Percentiles rank a stretch among this genome's conserved stretches.
Conservation (phyloP, 495 filamentous ascomycete species). For the Penicillium diatomitis region DNA sequence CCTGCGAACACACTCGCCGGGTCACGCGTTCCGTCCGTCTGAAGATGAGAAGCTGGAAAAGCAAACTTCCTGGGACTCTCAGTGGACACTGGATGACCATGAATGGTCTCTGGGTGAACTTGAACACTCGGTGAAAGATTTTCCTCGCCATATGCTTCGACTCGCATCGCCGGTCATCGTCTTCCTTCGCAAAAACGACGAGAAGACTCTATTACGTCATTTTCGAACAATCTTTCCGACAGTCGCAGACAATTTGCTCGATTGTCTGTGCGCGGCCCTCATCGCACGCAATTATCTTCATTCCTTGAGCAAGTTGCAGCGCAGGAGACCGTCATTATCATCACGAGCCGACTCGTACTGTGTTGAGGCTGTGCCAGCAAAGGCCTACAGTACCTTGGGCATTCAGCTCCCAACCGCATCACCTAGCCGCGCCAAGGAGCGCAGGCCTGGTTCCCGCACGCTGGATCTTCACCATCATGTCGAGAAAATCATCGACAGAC, state of each 20-base stretch:
- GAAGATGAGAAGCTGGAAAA: constrained; percentile 26
- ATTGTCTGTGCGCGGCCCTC: constrained; percentile 55
- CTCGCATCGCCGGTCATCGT: constrained; percentile 40
- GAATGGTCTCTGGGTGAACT: constrained; percentile 40
- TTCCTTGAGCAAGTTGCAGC: constrained; percentile 22
- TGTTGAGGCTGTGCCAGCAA: constrained; percentile 28
- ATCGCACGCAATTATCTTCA: constrained; percentile 54
- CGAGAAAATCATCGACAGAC: constrained; percentile 32
- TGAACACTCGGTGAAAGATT: constrained; percentile 34
- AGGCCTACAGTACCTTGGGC: constrained; percentile 27
- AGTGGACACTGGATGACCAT: constrained; percentile 38
- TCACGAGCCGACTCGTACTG: constrained; percentile 14
- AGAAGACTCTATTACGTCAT: constrained; percentile 29
- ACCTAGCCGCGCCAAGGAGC: constrained; percentile 23
- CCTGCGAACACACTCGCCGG: constrained; percentile 16
- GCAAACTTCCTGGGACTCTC: constrained; percentile 26
- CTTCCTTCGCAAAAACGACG: constrained; percentile 30
- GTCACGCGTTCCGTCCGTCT: constrained; percentile 15
- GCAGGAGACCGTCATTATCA: constrained; percentile 16
- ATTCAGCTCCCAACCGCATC: constrained; percentile 23
- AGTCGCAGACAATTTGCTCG: constrained; percentile 45
- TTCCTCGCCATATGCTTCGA: constrained; percentile 33
- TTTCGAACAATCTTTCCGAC: constrained; percentile 51
- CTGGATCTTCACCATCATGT: constrained; percentile 26
- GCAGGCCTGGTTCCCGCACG: constrained; percentile 23